Evolutionary conservation across 179 eudicot species (phyloP).

Genomic region (Sideroxylon spinosum): DNA sequence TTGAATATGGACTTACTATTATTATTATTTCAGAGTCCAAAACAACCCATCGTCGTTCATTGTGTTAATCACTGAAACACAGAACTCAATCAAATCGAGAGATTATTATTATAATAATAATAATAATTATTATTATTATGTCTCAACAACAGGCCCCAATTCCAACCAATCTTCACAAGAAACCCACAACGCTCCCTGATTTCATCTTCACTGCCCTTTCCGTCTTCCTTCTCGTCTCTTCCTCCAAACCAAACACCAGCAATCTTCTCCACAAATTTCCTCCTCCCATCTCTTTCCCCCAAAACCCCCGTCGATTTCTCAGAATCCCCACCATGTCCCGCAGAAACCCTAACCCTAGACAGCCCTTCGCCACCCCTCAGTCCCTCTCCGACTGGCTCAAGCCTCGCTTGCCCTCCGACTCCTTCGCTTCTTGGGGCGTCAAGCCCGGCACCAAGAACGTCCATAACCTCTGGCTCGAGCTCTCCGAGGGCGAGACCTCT

Average conservation of each 20-base stretch:
- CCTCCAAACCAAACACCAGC: constrained; percentile 50
- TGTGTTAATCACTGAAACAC: no score
- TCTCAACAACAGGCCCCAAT: constrained; percentile 23
- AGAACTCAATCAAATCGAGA: no score
- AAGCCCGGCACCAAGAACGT: constrained; percentile 87
- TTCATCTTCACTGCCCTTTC: constrained; percentile 66
- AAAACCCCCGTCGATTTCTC: constrained; percentile 43
- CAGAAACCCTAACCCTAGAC: constrained; percentile 28
- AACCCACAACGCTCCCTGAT: constrained; percentile 52
- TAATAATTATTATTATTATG: not conserved
- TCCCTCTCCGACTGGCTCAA: constrained; percentile 82
- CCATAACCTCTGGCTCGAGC: constrained; percentile 84
- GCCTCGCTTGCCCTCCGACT: constrained; percentile 66
- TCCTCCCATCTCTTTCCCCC: constrained; percentile 27
- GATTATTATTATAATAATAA: no score
- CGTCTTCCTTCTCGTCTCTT: constrained; percentile 50
- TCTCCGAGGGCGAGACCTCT: constrained; percentile 72
- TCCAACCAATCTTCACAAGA: constrained; percentile 23
- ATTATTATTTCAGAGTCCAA: not conserved
- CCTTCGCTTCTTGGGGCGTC: constrained; percentile 77
- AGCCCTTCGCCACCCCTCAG: constrained; percentile 61
- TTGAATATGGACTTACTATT: not conserved
- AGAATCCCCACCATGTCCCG: constrained; percentile 49
- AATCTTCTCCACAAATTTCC: constrained; percentile 22
- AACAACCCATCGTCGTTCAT: not conserved